Evolutionary conservation across 257 asterid species (phyloP).

Genomic region (Przewalskia tangutica): DNA sequence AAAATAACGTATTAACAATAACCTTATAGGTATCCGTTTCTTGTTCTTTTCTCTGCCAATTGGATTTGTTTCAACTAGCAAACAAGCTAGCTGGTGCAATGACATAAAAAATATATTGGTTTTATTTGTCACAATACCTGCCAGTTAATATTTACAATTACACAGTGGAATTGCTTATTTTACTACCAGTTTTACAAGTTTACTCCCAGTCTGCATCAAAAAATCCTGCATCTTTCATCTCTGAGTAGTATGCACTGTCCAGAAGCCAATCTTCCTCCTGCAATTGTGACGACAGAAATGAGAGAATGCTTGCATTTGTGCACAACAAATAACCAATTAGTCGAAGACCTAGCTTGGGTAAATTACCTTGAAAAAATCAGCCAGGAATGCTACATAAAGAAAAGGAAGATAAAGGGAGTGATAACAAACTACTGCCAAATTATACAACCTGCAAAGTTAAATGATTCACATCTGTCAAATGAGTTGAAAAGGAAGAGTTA

Average conservation of each 20-base stretch:
- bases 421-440: conserved; percentile 38
- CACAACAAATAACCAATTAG: background rate
- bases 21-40: background rate
- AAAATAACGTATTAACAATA: background rate
- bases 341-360: background rate
- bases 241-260: conserved; percentile 79
- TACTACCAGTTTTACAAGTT: conserved; percentile 6
- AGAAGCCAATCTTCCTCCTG: conserved; percentile 95
- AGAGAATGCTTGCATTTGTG: background rate
- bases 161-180: background rate
- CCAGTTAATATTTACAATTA: conserved; percentile 7
- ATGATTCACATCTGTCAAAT: background rate
- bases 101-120: background rate
- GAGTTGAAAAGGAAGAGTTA: background rate
- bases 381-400: conserved; percentile 51
- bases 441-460: conserved; percentile 52
- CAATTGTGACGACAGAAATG: background rate
- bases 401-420: conserved; percentile 79
- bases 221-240: conserved; percentile 93
- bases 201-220: conserved; percentile 75
- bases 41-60: background rate
- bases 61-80: background rate
- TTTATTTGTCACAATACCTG: background rate
- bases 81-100: background rate
- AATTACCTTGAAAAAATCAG: conserved; percentile 80